Conservation (phyloP, 768 basidiomycete species). For the Suillus subluteus region DNA sequence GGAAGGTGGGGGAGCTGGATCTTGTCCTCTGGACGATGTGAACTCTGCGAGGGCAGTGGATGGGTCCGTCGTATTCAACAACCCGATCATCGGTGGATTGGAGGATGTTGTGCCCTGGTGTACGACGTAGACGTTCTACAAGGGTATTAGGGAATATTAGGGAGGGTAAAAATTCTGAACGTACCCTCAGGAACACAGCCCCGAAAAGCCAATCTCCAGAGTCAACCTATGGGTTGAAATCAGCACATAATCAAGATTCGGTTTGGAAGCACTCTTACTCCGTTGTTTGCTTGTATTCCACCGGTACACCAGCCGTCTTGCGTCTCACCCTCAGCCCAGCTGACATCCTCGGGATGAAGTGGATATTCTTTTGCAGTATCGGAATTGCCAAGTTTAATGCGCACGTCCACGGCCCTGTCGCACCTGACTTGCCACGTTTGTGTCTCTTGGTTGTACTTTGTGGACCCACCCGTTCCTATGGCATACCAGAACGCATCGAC, state of each 20-base stretch:
- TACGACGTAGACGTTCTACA: conserved; percentile 56
- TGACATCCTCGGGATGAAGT: conserved; percentile 55
- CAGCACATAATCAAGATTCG: conserved; percentile 9
- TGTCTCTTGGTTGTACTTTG: conserved; percentile 38
- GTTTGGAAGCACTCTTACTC: conserved; percentile 30
- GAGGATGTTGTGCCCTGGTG: conserved; percentile 47
- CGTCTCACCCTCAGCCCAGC: conserved; percentile 47
- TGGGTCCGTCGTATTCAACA: conserved; percentile 48
- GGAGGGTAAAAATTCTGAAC: conserved; percentile 14
- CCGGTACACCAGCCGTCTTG: conserved; percentile 56
- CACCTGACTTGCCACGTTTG: conserved; percentile 56
- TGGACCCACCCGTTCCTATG: conserved; percentile 43
- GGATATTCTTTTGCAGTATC: conserved; percentile 40
- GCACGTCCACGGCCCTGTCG: conserved; percentile 48
- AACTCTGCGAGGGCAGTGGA: conserved; percentile 42
- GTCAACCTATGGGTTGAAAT: conserved; percentile 38
- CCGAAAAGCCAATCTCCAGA: conserved; percentile 66
- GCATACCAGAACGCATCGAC: conserved; percentile 56
- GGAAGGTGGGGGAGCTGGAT: conserved; percentile 34
- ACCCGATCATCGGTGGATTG: conserved; percentile 47
- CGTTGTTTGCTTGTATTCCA: conserved; percentile 57
- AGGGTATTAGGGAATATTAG: conserved; percentile 15
- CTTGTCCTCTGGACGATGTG: conserved; percentile 44
- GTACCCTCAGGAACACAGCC: conserved; percentile 58
- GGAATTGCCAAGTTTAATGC: conserved; percentile 47